Percentiles rank a stretch among this genome's conserved stretches.
Conservation (phyloP, 805 yeast species). For the Saturnispora diversa region DNA sequence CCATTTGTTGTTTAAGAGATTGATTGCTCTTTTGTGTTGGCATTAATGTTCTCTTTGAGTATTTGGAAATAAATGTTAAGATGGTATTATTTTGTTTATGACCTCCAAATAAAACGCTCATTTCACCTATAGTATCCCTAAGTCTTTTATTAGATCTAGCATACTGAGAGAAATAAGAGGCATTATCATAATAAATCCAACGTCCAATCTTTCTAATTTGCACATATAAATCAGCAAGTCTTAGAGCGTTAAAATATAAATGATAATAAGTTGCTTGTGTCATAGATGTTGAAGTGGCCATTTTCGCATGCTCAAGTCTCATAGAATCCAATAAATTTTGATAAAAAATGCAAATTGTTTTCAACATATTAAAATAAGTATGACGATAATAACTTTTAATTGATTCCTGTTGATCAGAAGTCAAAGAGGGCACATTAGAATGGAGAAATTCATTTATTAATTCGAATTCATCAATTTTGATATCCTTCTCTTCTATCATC, state of each 20-base stretch:
- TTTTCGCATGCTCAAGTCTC: constrained; percentile 25
- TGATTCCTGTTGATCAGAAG: constrained; percentile 18
- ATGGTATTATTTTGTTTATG: constrained; percentile 43
- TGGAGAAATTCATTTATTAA: constrained; percentile 12
- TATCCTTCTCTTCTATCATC: background rate
- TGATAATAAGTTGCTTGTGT: constrained; percentile 27
- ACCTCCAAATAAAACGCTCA: constrained; percentile 28
- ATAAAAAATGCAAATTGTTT: constrained; percentile 9
- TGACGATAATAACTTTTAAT: constrained; percentile 18
- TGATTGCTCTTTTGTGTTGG: constrained; percentile 2
- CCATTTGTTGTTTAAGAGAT: constrained; percentile 7
- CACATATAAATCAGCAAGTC: constrained; percentile 44
- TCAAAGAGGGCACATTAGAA: constrained; percentile 6
- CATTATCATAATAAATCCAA: constrained; percentile 38
- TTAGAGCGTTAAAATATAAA: constrained; percentile 33
- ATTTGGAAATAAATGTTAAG: constrained; percentile 39
- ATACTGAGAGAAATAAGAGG: constrained; percentile 36
- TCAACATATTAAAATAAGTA: constrained; percentile 21
- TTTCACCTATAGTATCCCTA: constrained; percentile 20
- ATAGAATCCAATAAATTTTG: constrained; percentile 22
- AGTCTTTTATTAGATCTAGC: constrained; percentile 22
- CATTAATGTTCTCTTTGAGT: constrained; percentile 33
- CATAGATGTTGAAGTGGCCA: constrained; percentile 20
- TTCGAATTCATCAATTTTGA: constrained; percentile 11
- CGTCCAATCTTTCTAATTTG: constrained; percentile 41